Percentiles rank a stretch among this genome's conserved stretches.
Conservation (phyloP, 257 asterid species). For the Parsonsia alboflavescens region DNA sequence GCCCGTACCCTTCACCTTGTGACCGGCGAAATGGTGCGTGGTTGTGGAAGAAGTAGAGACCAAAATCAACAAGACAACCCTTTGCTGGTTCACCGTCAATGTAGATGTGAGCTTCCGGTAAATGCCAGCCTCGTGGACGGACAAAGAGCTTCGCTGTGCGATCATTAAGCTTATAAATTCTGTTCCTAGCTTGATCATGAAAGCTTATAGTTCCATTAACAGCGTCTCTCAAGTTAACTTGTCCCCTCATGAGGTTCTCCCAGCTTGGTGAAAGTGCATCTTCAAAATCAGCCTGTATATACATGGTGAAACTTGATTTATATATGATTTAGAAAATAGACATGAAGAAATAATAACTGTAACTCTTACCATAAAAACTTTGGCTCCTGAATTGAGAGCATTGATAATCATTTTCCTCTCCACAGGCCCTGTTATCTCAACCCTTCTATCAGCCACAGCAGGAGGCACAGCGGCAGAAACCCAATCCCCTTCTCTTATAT, state of each 20-base stretch:
- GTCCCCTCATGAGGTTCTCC: slow-evolving; percentile 88
- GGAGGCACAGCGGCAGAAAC: slow-evolving; percentile 62
- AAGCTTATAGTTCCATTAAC: slow-evolving; percentile 75
- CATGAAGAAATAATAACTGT: background rate
- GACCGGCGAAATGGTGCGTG: slow-evolving; percentile 47
- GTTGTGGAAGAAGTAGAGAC: slow-evolving; percentile 87
- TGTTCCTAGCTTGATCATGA: slow-evolving; percentile 70
- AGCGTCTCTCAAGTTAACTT: slow-evolving; percentile 77
- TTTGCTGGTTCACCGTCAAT: slow-evolving; percentile 90
- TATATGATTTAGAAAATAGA: background rate
- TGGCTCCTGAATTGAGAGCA: slow-evolving; percentile 95
- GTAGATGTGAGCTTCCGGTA: slow-evolving; percentile 85
- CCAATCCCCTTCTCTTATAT: slow-evolving; percentile 68
- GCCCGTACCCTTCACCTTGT: slow-evolving; percentile 81
- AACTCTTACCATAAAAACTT: slow-evolving; percentile 85
- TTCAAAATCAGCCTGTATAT: slow-evolving; percentile 83
- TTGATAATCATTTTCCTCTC: slow-evolving; percentile 96
- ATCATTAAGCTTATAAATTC: slow-evolving; percentile 68
- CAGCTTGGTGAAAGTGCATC: slow-evolving; percentile 91
- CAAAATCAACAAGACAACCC: slow-evolving; percentile 80
- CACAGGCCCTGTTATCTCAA: slow-evolving; percentile 95
- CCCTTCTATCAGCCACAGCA: slow-evolving; percentile 84
- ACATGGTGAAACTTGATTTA: background rate
- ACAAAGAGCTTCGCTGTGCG: slow-evolving; percentile 86
- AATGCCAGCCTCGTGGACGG: slow-evolving; percentile 97